Base-by-base conservation (phyloP, 805 yeast genomes). In the Candida pseudofarinosa region DNA sequence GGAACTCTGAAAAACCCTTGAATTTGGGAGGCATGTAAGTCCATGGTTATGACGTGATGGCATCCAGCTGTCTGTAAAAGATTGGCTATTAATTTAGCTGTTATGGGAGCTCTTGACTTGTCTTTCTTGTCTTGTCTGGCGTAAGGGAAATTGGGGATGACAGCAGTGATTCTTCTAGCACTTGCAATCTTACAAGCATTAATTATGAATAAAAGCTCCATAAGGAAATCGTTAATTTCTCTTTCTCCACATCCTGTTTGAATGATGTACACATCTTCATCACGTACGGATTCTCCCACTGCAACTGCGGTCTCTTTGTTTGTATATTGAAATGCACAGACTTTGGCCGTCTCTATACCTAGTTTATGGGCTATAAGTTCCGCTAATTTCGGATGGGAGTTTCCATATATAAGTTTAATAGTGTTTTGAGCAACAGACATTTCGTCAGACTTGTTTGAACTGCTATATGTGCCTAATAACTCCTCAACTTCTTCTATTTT, bases 111-210 rank as follows among this genome's bases (percentile, higher is more conserved):
- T 62, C 95, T 75, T 41, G 85, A 78, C 59, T 86, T 86, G 60
- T 86, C 95, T 65, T 86, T 86, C 60, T 88, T 76, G 60, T 86
- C 95, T 62, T 86, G 95, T 69, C 95, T 79, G n/a, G 93, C 93
- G 53, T 86, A 86, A 8, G 90, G 90, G 63, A 84, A 86, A 59
- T 81, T 85, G 41, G 95, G 93, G 50, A 86, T 76, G 14, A 86
- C 86, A 4, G 87, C 93, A 2, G 91, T 85, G 59, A 86, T 83
- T 59, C 88, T 76, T 59, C 93, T 76, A 15, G 91, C 93, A 41
- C 88, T 80, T 7, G 93, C 93, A 2, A 85, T 82, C 55, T 82
- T 81, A 62, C 91, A 86, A 14, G 93, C 91, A 56, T 83, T 83
- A 49, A 86, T 83, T 81, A 85, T 83, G 56, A 85, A 82, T 50